Percentiles rank a stretch among this genome's conserved stretches.
Conservation (phyloP, 2,329 filamentous ascomycete species). For the Trichoderma brevicompactum region DNA sequence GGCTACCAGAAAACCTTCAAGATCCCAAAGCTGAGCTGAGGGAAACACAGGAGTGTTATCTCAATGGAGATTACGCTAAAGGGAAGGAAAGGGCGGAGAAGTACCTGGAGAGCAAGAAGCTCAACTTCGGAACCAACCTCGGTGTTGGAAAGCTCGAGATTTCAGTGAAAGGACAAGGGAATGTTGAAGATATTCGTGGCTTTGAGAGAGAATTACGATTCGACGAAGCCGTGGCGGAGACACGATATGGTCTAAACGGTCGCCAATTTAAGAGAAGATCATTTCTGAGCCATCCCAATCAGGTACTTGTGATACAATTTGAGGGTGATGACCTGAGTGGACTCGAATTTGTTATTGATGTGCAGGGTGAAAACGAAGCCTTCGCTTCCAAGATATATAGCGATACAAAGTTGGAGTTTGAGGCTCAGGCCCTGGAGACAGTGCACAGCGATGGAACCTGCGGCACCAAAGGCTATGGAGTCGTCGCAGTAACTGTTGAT, state of each 20-base stretch:
- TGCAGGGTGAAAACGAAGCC: slow-evolving; percentile 25
- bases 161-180: slow-evolving; percentile 10
- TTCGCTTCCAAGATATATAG: slow-evolving; percentile 8
- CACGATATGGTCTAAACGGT: slow-evolving; percentile 7
- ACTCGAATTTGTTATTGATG: neutral
- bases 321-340: slow-evolving; percentile 13
- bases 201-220: slow-evolving; percentile 25
- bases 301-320: slow-evolving; percentile 22
- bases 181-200: neutral
- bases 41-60: slow-evolving; percentile 26
- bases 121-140: slow-evolving; percentile 27
- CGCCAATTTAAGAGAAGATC: slow-evolving; percentile 9
- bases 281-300: slow-evolving; percentile 23
- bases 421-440: slow-evolving; percentile 22
- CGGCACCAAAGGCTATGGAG: slow-evolving; percentile 23
- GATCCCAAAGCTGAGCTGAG: slow-evolving; percentile 27
- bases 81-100: slow-evolving; percentile 24
- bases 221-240: slow-evolving; percentile 26
- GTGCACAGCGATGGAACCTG: slow-evolving; percentile 27
- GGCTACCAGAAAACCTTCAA: neutral
- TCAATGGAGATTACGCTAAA: slow-evolving; percentile 13
- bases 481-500: slow-evolving; percentile 13
- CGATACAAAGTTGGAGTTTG: slow-evolving; percentile 18
- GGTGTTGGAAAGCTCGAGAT: slow-evolving; percentile 21
- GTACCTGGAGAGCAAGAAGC: slow-evolving; percentile 22